Base-by-base conservation (phyloP, 768 basidiomycete genomes). In the Lentinula lateritia region DNA sequence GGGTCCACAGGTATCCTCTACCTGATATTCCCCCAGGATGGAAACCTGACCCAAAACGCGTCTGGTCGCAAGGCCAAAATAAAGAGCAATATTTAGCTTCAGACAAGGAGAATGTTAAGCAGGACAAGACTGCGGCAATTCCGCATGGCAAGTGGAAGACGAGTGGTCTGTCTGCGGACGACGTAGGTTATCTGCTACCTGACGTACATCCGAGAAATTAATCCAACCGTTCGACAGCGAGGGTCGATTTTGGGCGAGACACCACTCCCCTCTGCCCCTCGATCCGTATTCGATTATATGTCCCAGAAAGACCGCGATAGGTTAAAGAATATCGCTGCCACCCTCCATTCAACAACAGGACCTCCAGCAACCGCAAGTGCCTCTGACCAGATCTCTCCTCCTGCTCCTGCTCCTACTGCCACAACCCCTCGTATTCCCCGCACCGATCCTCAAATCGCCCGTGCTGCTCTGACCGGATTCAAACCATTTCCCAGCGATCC, bases 251-350 rank as follows among this genome's bases (percentile, higher is more conserved):
- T 98, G 0, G 95, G 95, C 58, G 97, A 98, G 73, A 84, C 83
- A 9, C 85, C 85, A 10, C 77, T 92, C 10, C 80, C 86, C 12
- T 74, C 86, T 3, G 83, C 81, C 13, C 84, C 90, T 1, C 85
- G 86, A 10, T 98, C 96, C 0, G 84, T 99, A 15, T 98, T 96
- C 71, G 95, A 98, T 50, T 98, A 87, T 70, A 85, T 98, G 71
- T 96, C 97, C 0, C 84, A 89, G 65, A 95, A 95, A 68, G 93
- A 96, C 67, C 84, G 86, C 60, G 95, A 97, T 62, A 87, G 95
- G 6, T 80, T 99, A 15, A 80, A 87, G 67, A 80, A 80, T 34
- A 81, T 91, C 32, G 71, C 82, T 12, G 67, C 80, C 6, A 71
- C 67, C 20, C 52, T 65, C 9, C 62, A 72, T 50, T 66, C 73